These are phyloP conservation scores for Tremella mesenterica DNA, from an alignment of 768 basidiomycete species.

Conservation along the genomic window DNA sequence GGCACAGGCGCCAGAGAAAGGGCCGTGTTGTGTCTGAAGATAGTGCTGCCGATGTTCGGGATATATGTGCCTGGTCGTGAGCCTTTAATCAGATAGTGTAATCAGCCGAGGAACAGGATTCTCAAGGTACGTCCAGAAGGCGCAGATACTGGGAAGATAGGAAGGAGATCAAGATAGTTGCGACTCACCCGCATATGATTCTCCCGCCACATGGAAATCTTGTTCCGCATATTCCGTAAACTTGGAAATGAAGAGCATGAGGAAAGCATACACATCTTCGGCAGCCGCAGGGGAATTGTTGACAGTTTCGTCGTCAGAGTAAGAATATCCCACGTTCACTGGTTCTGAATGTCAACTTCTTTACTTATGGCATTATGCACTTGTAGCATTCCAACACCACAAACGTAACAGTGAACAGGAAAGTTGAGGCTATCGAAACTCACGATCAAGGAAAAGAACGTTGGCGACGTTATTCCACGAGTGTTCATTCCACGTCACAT, in stretches of 20 bases:
- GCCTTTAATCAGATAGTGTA: background rate
- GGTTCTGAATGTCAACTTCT: conserved; percentile 47
- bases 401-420: too few species aligned
- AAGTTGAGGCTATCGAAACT: background rate
- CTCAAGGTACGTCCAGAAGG: too few species aligned
- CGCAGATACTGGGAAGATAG: background rate
- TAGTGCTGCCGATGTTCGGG: conserved; percentile 75
- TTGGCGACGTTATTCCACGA: conserved; percentile 80
- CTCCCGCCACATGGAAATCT: conserved; percentile 46
- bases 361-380: too few species aligned
- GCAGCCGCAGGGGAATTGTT: conserved; percentile 76
- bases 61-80: conserved; percentile 54
- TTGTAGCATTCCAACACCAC: too few species aligned
- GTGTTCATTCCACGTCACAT: conserved; percentile 55
- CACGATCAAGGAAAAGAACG: conserved; percentile 42
- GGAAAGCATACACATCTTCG: conserved; percentile 61
- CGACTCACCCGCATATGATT: conserved; percentile 50
- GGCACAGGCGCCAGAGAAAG: conserved; percentile 43
- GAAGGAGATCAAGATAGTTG: background rate
- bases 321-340: conserved; percentile 83
- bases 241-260: conserved; percentile 38
- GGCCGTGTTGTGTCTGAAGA: conserved; percentile 62
- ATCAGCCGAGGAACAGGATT: background rate
- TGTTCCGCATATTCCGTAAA: conserved; percentile 39
- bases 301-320: conserved; percentile 55